Evolutionary conservation across 202 grass and related monocot genomes (phyloP).

Genomic region (Alloteropsis angusta): DNA sequence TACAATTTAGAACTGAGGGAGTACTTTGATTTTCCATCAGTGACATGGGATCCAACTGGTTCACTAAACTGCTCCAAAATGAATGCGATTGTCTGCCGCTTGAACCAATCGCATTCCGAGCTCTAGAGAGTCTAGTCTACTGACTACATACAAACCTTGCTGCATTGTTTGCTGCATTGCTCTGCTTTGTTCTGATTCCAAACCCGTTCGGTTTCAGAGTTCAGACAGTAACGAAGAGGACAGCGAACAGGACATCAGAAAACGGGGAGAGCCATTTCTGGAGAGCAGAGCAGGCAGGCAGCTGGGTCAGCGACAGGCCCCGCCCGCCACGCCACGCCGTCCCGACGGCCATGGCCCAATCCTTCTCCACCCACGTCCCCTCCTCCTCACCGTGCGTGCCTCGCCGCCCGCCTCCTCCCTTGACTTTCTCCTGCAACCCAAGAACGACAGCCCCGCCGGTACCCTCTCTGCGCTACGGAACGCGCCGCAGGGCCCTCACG

Average conservation of each 20-base stretch:
- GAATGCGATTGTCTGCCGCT: no score
- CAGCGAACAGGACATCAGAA: background rate
- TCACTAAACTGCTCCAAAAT: no score
- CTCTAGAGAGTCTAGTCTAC: no score
- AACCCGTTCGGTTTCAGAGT: background rate
- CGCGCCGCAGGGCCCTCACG: constrained; percentile 14
- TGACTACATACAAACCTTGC: no score
- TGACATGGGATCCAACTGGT: no score
- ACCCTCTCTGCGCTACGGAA: background rate
- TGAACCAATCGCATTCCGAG: no score
- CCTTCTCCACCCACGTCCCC: background rate
- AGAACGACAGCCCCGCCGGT: background rate
- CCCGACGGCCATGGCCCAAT: constrained; percentile 25
- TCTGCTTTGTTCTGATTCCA: background rate
- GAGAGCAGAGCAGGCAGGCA: background rate
- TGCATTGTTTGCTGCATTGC: no score
- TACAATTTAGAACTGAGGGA: no score
- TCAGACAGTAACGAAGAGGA: background rate
- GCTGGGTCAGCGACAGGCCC: background rate
- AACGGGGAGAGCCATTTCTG: background rate
- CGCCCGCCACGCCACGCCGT: background rate
- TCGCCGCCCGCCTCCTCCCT: background rate
- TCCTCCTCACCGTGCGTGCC: background rate
- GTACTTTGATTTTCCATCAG: no score
- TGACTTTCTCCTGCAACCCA: background rate